phyloP scores from a whole-genome alignment of 1,139 yeast genomes.

The Fermentozyma sake region DNA sequence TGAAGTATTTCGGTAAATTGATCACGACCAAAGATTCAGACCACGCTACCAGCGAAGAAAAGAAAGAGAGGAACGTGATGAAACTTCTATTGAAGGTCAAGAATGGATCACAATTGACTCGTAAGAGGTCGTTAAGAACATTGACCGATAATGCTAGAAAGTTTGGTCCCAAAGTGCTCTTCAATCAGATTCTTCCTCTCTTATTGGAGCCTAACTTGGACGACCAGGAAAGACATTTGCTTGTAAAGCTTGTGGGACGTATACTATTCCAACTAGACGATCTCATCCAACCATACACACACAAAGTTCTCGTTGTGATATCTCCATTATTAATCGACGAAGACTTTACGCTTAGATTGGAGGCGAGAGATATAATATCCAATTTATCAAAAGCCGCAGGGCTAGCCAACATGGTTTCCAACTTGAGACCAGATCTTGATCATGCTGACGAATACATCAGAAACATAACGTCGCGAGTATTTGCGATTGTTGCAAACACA shows the following conservation, averaged over 20 bases:
- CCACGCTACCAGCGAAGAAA: slow-evolving; percentile 44
- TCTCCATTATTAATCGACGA: slow-evolving; percentile 82
- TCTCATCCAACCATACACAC: slow-evolving; percentile 67
- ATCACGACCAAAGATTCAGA: slow-evolving; percentile 32
- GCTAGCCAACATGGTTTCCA: slow-evolving; percentile 67
- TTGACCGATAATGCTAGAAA: slow-evolving; percentile 60
- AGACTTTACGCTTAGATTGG: slow-evolving; percentile 65
- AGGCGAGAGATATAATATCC: slow-evolving; percentile 77
- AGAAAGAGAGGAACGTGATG: slow-evolving; percentile 59
- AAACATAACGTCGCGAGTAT: slow-evolving; percentile 69
- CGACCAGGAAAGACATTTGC: slow-evolving; percentile 78
- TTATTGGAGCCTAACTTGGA: slow-evolving; percentile 69
- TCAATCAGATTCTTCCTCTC: slow-evolving; percentile 69
- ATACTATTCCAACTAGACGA: slow-evolving; percentile 63
- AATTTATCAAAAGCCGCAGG: slow-evolving; percentile 81
- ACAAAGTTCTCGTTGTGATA: slow-evolving; percentile 65
- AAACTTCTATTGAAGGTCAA: slow-evolving; percentile 64
- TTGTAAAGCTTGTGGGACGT: slow-evolving; percentile 73
- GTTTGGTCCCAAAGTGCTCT: slow-evolving; percentile 68
- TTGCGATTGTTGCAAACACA: slow-evolving; percentile 83
- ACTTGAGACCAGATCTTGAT: slow-evolving; percentile 78
- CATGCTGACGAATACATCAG: slow-evolving; percentile 80
- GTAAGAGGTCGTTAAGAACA: slow-evolving; percentile 70
- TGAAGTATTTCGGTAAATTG: slow-evolving; percentile 65
- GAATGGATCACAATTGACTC: slow-evolving; percentile 64